These are phyloP conservation scores for Solanum clarkiae DNA, from an alignment of 257 asterid genomes.

Conservation along the genomic window DNA sequence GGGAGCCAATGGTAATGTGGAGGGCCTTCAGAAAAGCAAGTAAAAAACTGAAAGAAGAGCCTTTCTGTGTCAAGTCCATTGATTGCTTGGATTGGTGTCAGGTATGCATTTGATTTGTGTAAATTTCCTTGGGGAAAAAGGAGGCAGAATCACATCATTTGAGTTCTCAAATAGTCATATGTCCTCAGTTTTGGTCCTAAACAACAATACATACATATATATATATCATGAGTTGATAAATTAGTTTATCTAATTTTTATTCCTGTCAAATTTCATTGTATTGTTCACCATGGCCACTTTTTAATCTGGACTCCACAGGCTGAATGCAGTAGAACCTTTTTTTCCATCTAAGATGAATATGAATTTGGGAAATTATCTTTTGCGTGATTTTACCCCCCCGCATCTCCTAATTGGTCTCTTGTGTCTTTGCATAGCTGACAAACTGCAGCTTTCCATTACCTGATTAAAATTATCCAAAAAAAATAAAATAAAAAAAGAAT, in stretches of 20 bases:
- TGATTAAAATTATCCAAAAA: background rate
- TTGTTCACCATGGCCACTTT: background rate
- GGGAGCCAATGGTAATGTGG: slow-evolving; percentile 91
- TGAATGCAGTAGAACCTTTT: background rate
- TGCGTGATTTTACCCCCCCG: background rate
- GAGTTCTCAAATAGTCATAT: background rate
- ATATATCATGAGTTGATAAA: background rate
- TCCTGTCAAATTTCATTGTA: background rate
- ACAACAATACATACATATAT: background rate
- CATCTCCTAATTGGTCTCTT: background rate
- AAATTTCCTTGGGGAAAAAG: background rate
- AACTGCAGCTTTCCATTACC: background rate
- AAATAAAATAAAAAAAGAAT: background rate
- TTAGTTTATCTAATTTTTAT: background rate
- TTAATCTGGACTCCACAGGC: background rate
- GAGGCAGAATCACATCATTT: background rate
- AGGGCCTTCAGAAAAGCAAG: slow-evolving; percentile 67
- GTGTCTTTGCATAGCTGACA: background rate
- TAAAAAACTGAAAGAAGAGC: slow-evolving; percentile 35
- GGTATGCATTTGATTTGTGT: slow-evolving; percentile 27
- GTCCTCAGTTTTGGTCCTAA: background rate
- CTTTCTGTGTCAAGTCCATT: slow-evolving; percentile 49
- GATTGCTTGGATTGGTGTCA: slow-evolving; percentile 84
- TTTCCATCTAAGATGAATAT: background rate
- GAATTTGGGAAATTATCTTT: background rate